Conservation (phyloP, 2,329 filamentous ascomycete species). For the Metarhizium guizhouense region DNA sequence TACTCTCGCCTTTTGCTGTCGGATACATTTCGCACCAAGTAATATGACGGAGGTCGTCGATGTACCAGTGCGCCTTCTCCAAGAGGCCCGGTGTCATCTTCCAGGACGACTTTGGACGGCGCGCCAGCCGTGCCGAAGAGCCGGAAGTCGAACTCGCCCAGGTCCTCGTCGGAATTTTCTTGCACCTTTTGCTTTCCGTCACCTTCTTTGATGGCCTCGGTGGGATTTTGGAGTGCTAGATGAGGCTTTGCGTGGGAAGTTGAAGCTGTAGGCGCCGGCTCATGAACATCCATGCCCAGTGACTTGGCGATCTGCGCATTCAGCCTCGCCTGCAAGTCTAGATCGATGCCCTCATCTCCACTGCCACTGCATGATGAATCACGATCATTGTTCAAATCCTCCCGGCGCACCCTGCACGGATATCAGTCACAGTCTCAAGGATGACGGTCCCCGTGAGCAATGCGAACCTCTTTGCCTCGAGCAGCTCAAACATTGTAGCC, state of each 20-base stretch:
- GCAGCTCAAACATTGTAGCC: constrained; percentile 19
- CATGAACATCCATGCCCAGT: constrained; percentile 28
- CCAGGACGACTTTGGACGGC: constrained; percentile 41
- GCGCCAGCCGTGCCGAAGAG: constrained; percentile 42
- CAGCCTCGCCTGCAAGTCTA: constrained; percentile 33
- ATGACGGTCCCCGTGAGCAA: too few relatives aligned
- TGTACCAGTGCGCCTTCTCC: constrained; percentile 26
- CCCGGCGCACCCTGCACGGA: constrained; percentile 40
- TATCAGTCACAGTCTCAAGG: not conserved
- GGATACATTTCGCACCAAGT: constrained; percentile 33
- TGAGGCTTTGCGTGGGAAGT: not conserved
- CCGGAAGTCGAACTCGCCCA: constrained; percentile 43
- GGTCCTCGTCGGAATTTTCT: constrained; percentile 16
- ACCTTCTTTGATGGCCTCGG: constrained; percentile 14
- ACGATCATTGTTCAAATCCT: constrained; percentile 38
- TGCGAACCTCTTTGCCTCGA: constrained; percentile 22
- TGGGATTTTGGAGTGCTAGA: not conserved
- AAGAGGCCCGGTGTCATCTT: constrained; percentile 28
- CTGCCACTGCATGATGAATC: constrained; percentile 14
- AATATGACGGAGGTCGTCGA: constrained; percentile 37
- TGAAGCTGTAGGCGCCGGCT: not conserved
- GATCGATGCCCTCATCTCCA: constrained; percentile 25
- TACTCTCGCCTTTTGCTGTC: constrained; percentile 30
- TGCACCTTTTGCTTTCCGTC: constrained; percentile 9
- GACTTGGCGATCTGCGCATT: constrained; percentile 39